Percentiles rank a stretch among this genome's conserved stretches.
phyloP scores from a whole-genome alignment of 1,284 basidiomycete genomes.

The Neonothopanus nambi region DNA sequence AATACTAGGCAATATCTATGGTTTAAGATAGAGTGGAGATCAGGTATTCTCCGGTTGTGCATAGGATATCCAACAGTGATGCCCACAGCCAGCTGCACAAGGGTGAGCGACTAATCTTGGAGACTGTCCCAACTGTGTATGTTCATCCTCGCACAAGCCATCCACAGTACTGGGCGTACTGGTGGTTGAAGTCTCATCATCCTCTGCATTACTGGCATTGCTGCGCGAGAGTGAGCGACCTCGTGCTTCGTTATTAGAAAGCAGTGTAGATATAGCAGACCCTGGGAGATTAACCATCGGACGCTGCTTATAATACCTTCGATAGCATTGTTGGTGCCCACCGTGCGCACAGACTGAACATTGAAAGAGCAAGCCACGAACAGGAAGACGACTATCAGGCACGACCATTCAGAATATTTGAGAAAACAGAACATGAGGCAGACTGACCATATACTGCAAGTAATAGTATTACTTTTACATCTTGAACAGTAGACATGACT shows the following conservation, averaged over 20 bases:
- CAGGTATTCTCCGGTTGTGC: background rate
- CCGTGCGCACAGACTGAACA: slow-evolving; percentile 76
- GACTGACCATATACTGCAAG: slow-evolving; percentile 72
- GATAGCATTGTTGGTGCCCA: slow-evolving; percentile 74
- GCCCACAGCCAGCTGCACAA: slow-evolving; percentile 69
- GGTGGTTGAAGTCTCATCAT: slow-evolving; percentile 5
- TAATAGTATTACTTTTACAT: slow-evolving; percentile 50
- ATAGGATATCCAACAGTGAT: slow-evolving; percentile 57
- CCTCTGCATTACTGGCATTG: slow-evolving; percentile 3
- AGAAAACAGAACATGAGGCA: no score
- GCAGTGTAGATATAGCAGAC: slow-evolving; percentile 8
- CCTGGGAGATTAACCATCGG: slow-evolving; percentile 45
- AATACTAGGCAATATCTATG: no score
- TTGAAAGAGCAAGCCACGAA: slow-evolving; percentile 63
- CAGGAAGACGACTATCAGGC: slow-evolving; percentile 65
- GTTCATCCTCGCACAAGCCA: slow-evolving; percentile 9
- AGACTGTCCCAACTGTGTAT: background rate
- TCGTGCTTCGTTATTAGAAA: slow-evolving; percentile 19
- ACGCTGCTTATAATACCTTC: slow-evolving; percentile 56
- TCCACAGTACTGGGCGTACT: slow-evolving; percentile 3
- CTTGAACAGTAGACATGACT: slow-evolving; percentile 52
- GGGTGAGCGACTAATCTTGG: slow-evolving; percentile 41
- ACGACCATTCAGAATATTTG: slow-evolving; percentile 5
- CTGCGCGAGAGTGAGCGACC: slow-evolving; percentile 5
- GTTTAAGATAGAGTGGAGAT: background rate